A percentile compares a stretch with the other conserved stretches of the same genome.
Evolutionary conservation across 257 asterid species (phyloP).

Genomic region (Vinca minor): DNA sequence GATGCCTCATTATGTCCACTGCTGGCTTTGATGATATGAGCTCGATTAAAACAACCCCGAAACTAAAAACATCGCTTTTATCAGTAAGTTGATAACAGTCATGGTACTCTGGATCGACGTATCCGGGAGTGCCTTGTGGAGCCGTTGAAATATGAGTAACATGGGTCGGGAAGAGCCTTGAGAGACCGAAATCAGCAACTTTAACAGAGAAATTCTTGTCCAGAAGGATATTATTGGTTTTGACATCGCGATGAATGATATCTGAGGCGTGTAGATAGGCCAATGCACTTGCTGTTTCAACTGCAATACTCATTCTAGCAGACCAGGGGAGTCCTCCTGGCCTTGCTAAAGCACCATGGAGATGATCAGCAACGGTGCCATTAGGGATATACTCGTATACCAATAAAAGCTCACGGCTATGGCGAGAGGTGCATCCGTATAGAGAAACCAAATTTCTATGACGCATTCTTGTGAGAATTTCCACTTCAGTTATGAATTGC

Average conservation of each 20-base stretch:
- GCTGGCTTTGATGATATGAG: slow-evolving; percentile 72
- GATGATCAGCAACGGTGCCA: slow-evolving; percentile 80
- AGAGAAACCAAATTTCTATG: slow-evolving; percentile 57
- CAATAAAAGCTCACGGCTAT: slow-evolving; percentile 50
- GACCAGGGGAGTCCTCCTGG: slow-evolving; percentile 53
- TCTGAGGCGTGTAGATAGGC: slow-evolving; percentile 61
- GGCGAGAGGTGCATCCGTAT: slow-evolving; percentile 74
- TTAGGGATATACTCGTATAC: slow-evolving; percentile 73
- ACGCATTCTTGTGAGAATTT: slow-evolving; percentile 48
- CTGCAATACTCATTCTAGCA: slow-evolving; percentile 60
- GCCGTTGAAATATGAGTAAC: slow-evolving; percentile 80
- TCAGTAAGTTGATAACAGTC: slow-evolving; percentile 70
- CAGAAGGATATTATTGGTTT: slow-evolving; percentile 64
- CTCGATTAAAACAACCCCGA: slow-evolving; percentile 77
- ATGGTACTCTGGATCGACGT: slow-evolving; percentile 80
- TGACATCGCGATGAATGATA: slow-evolving; percentile 75
- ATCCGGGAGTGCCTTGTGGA: slow-evolving; percentile 92
- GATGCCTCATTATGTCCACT: slow-evolving; percentile 60
- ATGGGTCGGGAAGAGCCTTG: slow-evolving; percentile 51
- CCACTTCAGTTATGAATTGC: slow-evolving; percentile 66
- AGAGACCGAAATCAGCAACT: slow-evolving; percentile 84
- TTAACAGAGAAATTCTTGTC: slow-evolving; percentile 59
- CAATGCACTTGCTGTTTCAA: slow-evolving; percentile 59
- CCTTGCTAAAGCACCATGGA: slow-evolving; percentile 50
- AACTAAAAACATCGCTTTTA: slow-evolving; percentile 73